Base-by-base conservation (phyloP, 2,329 filamentous ascomycete genomes). In the Venturiaceae sp. region DNA sequence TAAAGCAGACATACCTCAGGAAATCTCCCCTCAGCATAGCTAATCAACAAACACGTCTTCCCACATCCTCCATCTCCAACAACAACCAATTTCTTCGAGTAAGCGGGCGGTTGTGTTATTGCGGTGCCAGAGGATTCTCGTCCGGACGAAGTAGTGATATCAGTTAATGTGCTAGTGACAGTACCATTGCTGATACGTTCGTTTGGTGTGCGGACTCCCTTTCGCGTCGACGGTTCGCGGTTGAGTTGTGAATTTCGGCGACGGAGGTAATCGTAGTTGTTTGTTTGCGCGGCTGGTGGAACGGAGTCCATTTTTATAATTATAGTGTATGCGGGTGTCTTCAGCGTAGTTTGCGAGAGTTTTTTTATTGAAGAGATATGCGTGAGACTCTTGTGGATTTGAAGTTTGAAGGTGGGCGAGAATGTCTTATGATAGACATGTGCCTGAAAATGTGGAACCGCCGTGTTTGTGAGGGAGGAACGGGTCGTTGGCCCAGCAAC, bases 81-180 rank as follows among this genome's bases (percentile, higher is more conserved):
- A 55, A 99, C 94, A 47, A 99, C 94, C 71, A 99, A 94, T 82
- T 99, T 99, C 81, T 99, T 99, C 65, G 92, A 97, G 76, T 94
- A 96, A 59, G 90, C 83, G 3, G 92, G 92, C 26, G 88, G 90
- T 70, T 95, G 90, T 54, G 92, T 96, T 74, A 92, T 83, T 72
- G 90, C 86, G 57, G 92, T 96, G 41, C 23, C 34, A 26, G 41
- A 33, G 26, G 63, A 62, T 72, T 92, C 86, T 68, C 85, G 81
- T 66, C 86, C 87, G 54, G 84, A 87, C 61, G 85, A 86, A 62
- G 82, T 80, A 74, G 88, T 92, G 75, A 85, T 85, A 71, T 85
- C 86, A 64, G 46, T 54, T 32, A 44, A 23, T 8, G 36, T 39
- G 23, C 90, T 95, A 80, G 88, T 92, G 72, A 91, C 87, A 63